A percentile compares a stretch with the other conserved stretches of the same genome.
Evolutionary conservation across 1,139 yeast species (phyloP).

Genomic region (Candida mesenterica): DNA sequence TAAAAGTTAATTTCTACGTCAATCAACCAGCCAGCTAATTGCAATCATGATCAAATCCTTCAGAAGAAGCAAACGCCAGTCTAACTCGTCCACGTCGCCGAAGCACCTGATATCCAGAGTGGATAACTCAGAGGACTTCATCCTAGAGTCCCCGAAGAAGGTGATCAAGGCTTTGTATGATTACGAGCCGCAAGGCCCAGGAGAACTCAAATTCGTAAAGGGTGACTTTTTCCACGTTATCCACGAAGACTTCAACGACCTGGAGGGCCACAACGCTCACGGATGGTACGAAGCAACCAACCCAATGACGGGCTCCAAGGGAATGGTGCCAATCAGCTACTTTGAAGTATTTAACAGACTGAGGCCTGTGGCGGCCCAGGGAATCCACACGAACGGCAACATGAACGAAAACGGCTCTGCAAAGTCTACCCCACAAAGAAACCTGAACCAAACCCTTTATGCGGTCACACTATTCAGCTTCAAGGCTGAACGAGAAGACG

Average conservation of each 20-base stretch:
- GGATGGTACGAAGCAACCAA: constrained; percentile 91
- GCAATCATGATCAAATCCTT: constrained; percentile 40
- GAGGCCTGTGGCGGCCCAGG: constrained; percentile 26
- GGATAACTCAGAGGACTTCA: constrained; percentile 22
- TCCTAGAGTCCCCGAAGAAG: constrained; percentile 61
- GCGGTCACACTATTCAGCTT: constrained; percentile 70
- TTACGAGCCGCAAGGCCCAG: constrained; percentile 77
- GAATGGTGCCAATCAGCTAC: constrained; percentile 84
- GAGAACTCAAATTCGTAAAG: constrained; percentile 71
- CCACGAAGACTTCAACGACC: constrained; percentile 51
- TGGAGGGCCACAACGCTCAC: constrained; percentile 27
- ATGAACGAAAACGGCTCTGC: not conserved
- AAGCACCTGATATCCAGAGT: constrained; percentile 38
- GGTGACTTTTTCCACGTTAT: constrained; percentile 91
- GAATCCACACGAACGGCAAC: constrained; percentile 9
- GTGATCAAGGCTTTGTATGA: constrained; percentile 82
- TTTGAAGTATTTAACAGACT: constrained; percentile 77
- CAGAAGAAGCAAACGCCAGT: constrained; percentile 44
- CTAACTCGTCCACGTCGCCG: constrained; percentile 35
- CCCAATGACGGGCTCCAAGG: constrained; percentile 73
- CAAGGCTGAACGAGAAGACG: constrained; percentile 86
- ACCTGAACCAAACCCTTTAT: constrained; percentile 38
- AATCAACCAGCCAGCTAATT: too few species aligned
- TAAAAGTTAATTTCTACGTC: too few species aligned
- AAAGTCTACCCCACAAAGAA: constrained; percentile 6